phyloP scores from a whole-genome alignment of 495 filamentous ascomycete genomes.

The Aspergillus incahuasiensis region DNA sequence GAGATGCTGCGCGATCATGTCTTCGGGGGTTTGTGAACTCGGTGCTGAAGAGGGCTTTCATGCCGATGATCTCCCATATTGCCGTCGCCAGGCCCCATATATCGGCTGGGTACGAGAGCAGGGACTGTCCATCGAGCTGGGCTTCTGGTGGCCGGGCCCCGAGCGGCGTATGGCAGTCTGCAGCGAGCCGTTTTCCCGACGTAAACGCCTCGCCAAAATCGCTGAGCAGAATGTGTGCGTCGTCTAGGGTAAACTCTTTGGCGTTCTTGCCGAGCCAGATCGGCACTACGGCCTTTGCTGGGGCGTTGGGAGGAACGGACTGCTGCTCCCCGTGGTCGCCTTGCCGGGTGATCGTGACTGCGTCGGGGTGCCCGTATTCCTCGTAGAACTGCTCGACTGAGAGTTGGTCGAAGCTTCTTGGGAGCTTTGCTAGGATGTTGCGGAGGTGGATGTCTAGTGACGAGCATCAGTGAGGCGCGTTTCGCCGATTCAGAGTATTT shows the following conservation, averaged over 20 bases:
- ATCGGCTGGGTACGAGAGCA: slow-evolving; percentile 29
- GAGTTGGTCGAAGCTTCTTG: slow-evolving; percentile 25
- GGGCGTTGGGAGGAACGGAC: neutral
- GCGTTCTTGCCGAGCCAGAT: slow-evolving; percentile 25
- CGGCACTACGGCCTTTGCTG: neutral
- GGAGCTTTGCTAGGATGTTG: slow-evolving; percentile 36
- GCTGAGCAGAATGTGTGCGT: slow-evolving; percentile 24
- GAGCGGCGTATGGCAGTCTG: slow-evolving; percentile 29
- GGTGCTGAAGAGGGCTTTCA: slow-evolving; percentile 30
- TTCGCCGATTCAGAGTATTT: too few relatives aligned
- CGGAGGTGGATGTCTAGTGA: slow-evolving; percentile 33
- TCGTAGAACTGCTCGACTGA: slow-evolving; percentile 28
- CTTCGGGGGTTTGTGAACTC: slow-evolving; percentile 20
- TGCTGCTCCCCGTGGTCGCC: too few relatives aligned
- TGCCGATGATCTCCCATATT: slow-evolving; percentile 37
- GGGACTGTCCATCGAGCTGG: slow-evolving; percentile 22
- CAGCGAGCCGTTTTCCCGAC: slow-evolving; percentile 18
- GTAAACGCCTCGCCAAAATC: slow-evolving; percentile 35
- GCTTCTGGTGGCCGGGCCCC: slow-evolving; percentile 31
- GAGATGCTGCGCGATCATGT: slow-evolving; percentile 24
- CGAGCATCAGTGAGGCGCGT: too few relatives aligned
- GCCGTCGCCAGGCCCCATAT: slow-evolving; percentile 34
- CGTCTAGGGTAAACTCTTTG: slow-evolving; percentile 23
- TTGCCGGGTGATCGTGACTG: slow-evolving; percentile 6
- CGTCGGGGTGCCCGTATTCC: slow-evolving; percentile 25